Conservation (phyloP, 2,329 filamentous ascomycete genomes). For the Fusarium dlaminii region DNA sequence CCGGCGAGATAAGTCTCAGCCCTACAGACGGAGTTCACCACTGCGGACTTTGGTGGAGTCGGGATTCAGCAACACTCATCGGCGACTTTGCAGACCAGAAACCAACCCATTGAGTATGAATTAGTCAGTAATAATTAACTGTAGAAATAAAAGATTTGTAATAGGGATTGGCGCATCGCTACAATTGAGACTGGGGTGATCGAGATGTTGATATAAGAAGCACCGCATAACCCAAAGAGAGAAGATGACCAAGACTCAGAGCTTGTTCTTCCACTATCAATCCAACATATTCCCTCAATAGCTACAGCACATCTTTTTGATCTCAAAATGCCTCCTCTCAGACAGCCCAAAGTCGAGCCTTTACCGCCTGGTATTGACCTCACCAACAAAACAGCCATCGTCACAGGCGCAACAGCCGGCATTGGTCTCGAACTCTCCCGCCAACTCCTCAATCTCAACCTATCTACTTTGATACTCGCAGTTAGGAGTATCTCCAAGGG, state of each 20-base stretch:
- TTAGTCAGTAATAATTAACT: background rate
- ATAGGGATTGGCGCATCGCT: background rate
- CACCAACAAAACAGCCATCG: conserved; percentile 46
- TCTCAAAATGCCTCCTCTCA: conserved; percentile 4
- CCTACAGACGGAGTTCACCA: background rate
- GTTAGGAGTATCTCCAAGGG: conserved; percentile 49
- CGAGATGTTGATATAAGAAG: background rate
- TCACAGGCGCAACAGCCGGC: conserved; percentile 57
- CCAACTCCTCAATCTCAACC: conserved; percentile 49
- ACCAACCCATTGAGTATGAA: background rate
- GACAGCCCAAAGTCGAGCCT: conserved; percentile 19
- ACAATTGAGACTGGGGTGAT: no score
- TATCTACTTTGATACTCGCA: conserved; percentile 52
- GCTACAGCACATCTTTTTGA: accelerated
- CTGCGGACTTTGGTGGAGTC: background rate
- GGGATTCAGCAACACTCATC: background rate
- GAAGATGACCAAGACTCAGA: background rate
- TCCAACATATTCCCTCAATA: accelerated
- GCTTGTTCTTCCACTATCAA: no score
- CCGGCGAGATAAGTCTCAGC: background rate
- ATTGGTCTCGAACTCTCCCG: conserved; percentile 53
- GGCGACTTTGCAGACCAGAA: background rate
- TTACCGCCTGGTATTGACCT: conserved; percentile 34
- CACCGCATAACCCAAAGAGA: background rate
- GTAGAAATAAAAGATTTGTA: background rate